Evolutionary conservation across 352 stramenopile genomes (phyloP).

Genomic region (Globisporangium spiculum): DNA sequence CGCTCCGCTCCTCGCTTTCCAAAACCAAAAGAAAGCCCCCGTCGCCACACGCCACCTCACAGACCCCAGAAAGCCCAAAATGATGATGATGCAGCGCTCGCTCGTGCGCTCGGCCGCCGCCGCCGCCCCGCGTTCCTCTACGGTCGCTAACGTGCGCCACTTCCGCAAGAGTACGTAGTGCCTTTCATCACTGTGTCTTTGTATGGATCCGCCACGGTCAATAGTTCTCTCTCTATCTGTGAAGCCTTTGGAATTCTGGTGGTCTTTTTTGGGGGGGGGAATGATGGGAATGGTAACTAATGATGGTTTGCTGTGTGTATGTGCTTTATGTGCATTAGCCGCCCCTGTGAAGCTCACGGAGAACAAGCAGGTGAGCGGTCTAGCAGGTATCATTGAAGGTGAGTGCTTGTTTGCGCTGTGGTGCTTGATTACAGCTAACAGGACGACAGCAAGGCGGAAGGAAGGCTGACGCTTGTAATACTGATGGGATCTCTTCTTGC

Average conservation of each 20-base stretch:
- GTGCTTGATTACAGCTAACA: not conserved
- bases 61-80: slow-evolving; percentile 2
- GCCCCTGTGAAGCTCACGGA: slow-evolving; percentile 68
- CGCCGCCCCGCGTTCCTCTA: slow-evolving; percentile 28
- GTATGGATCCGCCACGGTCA: not conserved
- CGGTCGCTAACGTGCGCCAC: slow-evolving; percentile 47
- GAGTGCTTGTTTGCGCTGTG: slow-evolving; percentile 2
- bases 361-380: slow-evolving; percentile 71
- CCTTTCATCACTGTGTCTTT: not conserved
- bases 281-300: not conserved
- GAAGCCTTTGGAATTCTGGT: slow-evolving; percentile 18
- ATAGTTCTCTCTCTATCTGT: not conserved
- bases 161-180: slow-evolving; percentile 69
- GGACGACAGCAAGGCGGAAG: not conserved
- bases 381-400: slow-evolving; percentile 75
- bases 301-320: slow-evolving; percentile 2
- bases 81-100: slow-evolving; percentile 48
- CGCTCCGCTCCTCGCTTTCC: not conserved
- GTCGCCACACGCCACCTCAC: not conserved
- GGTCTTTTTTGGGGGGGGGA: slow-evolving; percentile 13
- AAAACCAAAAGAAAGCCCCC: slow-evolving; percentile 13
- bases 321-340: slow-evolving; percentile 22
- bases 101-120: slow-evolving; percentile 39
- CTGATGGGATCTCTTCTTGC: not conserved
- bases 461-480: not conserved